These are phyloP conservation scores for Colletotrichum tamarilloi DNA, from an alignment of 2,329 filamentous ascomycete species.

Conservation along the genomic window DNA sequence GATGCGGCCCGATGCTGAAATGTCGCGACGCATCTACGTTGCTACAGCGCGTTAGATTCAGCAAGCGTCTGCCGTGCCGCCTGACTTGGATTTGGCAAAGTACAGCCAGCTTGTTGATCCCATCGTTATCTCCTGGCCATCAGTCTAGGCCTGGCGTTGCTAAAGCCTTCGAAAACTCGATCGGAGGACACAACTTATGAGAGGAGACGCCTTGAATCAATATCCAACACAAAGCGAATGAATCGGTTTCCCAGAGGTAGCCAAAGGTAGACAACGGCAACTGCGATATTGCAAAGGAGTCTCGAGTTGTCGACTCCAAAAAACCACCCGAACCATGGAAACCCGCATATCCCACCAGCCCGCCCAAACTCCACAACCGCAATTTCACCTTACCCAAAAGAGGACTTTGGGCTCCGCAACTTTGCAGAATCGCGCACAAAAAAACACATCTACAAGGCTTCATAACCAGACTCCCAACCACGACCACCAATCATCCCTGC, in stretches of 20 bases:
- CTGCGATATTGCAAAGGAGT: not conserved
- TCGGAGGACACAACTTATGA: not conserved
- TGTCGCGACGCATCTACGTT: no score
- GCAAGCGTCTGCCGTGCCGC: not conserved
- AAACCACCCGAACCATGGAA: not conserved
- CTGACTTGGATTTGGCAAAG: not conserved
- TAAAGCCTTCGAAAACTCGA: no score
- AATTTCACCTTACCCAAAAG: not conserved
- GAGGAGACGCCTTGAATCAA: not conserved
- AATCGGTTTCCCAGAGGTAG: not conserved
- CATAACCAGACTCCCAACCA: not conserved
- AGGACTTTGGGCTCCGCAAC: not conserved
- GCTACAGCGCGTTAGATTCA: not conserved
- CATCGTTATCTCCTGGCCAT: not conserved
- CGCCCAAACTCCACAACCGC: not conserved
- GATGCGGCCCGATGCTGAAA: no score
- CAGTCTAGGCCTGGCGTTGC: not conserved
- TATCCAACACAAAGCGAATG: no score
- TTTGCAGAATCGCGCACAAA: not conserved
- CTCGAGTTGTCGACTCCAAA: not conserved
- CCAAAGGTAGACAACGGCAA: not conserved
- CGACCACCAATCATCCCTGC: not conserved
- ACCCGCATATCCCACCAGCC: not conserved
- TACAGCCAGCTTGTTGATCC: not conserved
- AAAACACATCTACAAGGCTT: not conserved